A percentile compares a stretch with the other conserved stretches of the same genome.
These are phyloP conservation scores for Auxenochlorella pyrenoidosa DNA, from an alignment of 139 green algal species.

Conservation along the genomic window DNA sequence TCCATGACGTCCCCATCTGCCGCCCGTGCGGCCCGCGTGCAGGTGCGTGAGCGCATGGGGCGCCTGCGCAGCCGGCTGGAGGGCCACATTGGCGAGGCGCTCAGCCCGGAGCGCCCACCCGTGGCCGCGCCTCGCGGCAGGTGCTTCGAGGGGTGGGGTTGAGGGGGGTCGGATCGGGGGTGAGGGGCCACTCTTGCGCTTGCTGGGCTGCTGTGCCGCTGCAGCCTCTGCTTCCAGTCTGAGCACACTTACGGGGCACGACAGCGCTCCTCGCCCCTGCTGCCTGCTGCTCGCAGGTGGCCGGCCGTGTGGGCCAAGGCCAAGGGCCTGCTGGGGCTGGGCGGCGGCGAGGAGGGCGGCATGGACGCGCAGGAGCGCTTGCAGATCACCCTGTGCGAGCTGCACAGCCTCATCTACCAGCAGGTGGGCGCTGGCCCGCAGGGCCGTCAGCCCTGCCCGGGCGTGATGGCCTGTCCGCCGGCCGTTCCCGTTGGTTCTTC, in stretches of 20 bases:
- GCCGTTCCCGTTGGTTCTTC: too few relatives aligned
- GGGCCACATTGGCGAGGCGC: slow-evolving; percentile 33
- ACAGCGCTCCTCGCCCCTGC: background rate
- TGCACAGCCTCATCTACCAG: slow-evolving; percentile 69
- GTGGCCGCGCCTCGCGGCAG: slow-evolving; percentile 17
- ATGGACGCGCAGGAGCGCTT: slow-evolving; percentile 55
- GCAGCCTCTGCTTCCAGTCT: background rate
- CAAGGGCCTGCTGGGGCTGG: background rate
- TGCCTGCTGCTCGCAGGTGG: background rate
- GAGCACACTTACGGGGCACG: background rate
- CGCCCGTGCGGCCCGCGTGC: background rate
- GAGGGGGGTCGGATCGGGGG: too few relatives aligned
- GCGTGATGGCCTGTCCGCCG: too few relatives aligned
- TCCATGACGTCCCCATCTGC: too few relatives aligned
- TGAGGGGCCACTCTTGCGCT: too few relatives aligned
- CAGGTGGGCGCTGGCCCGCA: slow-evolving; percentile 53
- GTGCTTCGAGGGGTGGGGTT: too few relatives aligned
- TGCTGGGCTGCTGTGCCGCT: slow-evolving; percentile 18
- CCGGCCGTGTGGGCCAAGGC: slow-evolving; percentile 13
- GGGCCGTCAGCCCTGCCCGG: too few relatives aligned
- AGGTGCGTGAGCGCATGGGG: slow-evolving; percentile 71
- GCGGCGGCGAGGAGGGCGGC: background rate
- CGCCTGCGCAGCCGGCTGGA: slow-evolving; percentile 64
- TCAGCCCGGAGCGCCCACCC: background rate
- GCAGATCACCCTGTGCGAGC: slow-evolving; percentile 57